phyloP scores from a whole-genome alignment of 371 early-diverging fungal genomes.

The Pancytospora epiphaga region DNA sequence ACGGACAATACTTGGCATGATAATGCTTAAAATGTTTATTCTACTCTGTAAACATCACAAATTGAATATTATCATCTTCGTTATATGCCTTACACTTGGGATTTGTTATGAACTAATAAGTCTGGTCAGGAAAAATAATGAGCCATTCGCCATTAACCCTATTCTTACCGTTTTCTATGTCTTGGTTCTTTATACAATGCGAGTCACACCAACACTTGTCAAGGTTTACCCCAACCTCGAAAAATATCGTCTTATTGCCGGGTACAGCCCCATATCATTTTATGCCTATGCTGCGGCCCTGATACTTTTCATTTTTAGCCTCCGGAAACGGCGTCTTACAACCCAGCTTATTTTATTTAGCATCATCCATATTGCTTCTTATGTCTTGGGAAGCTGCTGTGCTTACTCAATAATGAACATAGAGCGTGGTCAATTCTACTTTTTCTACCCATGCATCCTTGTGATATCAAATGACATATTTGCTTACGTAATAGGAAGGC shows the following conservation, averaged over 20 bases:
- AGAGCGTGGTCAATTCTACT: slow-evolving; percentile 89
- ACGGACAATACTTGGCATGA: neutral
- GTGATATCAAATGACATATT: slow-evolving; percentile 92
- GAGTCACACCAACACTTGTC: neutral
- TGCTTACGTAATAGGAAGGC: slow-evolving; percentile 87
- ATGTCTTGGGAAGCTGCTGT: slow-evolving; percentile 73
- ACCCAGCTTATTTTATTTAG: slow-evolving; percentile 83
- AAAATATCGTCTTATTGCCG: no score
- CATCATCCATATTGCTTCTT: slow-evolving; percentile 81
- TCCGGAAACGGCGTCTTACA: slow-evolving; percentile 70
- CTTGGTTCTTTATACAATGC: neutral
- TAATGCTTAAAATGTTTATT: slow-evolving; percentile 10
- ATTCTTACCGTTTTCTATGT: neutral
- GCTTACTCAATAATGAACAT: slow-evolving; percentile 86
- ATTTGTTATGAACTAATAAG: slow-evolving; percentile 1
- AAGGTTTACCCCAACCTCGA: neutral
- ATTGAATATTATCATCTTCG: neutral
- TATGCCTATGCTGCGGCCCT: slow-evolving; percentile 63
- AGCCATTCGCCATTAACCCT: neutral
- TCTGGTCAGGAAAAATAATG: neutral
- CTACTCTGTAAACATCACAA: neutral
- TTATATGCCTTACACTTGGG: neutral
- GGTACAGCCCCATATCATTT: neutral
- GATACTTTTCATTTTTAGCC: slow-evolving; percentile 76
- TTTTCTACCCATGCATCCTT: slow-evolving; percentile 72